Base-by-base conservation (phyloP, 768 basidiomycete species). In the Gloeophyllum trabeum region DNA sequence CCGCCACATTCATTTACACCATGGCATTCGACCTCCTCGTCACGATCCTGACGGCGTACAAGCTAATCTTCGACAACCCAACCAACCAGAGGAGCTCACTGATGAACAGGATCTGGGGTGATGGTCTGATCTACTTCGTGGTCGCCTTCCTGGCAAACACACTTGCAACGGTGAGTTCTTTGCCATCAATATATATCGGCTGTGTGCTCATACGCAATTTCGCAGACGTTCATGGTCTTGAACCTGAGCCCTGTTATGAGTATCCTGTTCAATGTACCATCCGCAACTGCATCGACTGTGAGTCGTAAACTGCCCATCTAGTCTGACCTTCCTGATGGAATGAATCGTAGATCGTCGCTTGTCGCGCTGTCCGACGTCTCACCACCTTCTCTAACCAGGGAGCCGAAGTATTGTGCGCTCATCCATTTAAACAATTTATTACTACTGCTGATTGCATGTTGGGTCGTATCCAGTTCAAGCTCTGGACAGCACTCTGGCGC, bases 101-200 rank as follows among this genome's bases (percentile, higher is more conserved):
- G 12, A 66, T 74, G 19, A 66, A 68, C 23, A 64, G 85, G 63
- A 75, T 87, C 23, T 85, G 84, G 54, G 60, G 69, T 12, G 81
- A 86, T 43, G 82, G 83, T 16, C 58, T 88, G 7, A 74, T 82
- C 42, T 87, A 71, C 60, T 87, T 87, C 62, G 58, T 87, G 46
- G 70, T 87, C 39, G 84, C 84, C 21, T 69, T 70, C 43, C 48
- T 65, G 41, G 59, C 62, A 13, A 69, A 69, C 40, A 16, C 64
- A 35, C 35, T 67, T 43, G 68, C 68, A 1, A 68, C 69, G 30
- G 51, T 54, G 28, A 6, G 53, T 45, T 3, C 18, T 18, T 7
- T 13, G 24, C 13, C 25, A 30, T 30, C 10, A 7, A 10, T 37
- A 37, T 19, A 6, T 2, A 12, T n/a, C 28, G 28, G 19, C 4